These are phyloP conservation scores for Curvularia spicifera DNA, from an alignment of 2,329 filamentous ascomycete species.

Conservation along the genomic window DNA sequence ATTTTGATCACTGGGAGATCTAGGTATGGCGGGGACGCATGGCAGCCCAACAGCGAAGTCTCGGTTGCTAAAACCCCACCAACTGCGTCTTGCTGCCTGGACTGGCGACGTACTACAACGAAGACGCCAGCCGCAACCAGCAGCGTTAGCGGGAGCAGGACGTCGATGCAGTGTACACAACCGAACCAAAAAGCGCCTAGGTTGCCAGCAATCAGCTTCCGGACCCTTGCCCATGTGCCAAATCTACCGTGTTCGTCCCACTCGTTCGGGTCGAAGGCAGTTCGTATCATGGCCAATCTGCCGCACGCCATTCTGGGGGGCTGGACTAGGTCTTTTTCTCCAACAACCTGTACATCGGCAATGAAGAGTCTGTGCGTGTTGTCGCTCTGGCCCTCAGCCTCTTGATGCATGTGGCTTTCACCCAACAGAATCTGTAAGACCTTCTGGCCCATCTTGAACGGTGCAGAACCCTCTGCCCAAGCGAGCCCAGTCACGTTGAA, in stretches of 20 bases:
- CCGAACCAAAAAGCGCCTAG: constrained; percentile 16
- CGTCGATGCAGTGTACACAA: constrained; percentile 19
- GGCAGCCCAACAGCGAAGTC: constrained; percentile 25
- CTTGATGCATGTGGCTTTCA: constrained; percentile 9
- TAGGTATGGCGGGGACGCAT: constrained; percentile 27
- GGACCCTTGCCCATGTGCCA: constrained; percentile 30
- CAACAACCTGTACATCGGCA: constrained; percentile 34
- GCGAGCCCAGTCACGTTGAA: constrained; percentile 36
- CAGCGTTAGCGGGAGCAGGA: constrained; percentile 25
- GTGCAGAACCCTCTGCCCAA: constrained; percentile 6
- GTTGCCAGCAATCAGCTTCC: constrained; percentile 21
- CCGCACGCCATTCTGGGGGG: constrained; percentile 41
- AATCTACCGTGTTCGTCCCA: constrained; percentile 42
- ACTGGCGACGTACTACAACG: constrained; percentile 22
- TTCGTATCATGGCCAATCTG: constrained; percentile 32
- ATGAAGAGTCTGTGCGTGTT: constrained; percentile 21
- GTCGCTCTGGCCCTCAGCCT: background rate
- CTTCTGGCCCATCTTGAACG: constrained; percentile 28
- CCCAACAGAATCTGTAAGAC: constrained; percentile 35
- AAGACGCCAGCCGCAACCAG: constrained; percentile 17
- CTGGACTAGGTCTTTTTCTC: constrained; percentile 23
- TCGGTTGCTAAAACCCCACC: constrained; percentile 25
- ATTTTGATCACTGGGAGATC: constrained; percentile 31
- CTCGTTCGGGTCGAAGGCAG: constrained; percentile 33
- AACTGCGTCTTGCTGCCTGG: constrained; percentile 18